Conservation (phyloP, 164 flowering plant species). For the Stephania yunnanensis region DNA sequence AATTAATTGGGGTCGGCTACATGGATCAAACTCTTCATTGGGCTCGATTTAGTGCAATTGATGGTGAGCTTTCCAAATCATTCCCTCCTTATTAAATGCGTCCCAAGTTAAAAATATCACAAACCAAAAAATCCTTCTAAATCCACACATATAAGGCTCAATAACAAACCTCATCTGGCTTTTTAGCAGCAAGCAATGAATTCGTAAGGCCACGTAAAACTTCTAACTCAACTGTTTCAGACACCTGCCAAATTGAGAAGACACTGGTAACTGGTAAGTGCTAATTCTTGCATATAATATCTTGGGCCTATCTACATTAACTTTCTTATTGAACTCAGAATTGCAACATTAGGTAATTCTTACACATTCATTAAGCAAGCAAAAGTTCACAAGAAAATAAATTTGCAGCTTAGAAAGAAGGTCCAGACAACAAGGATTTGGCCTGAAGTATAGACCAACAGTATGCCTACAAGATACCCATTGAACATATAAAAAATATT, state of each 20-base stretch:
- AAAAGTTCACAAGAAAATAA: neutral
- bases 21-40: too few relatives aligned
- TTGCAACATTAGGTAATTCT: neutral
- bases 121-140: neutral
- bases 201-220: conserved; percentile 75
- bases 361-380: neutral
- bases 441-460: neutral
- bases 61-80: too few relatives aligned
- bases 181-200: conserved; percentile 78
- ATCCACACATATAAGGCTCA: neutral
- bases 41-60: too few relatives aligned
- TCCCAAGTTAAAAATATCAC: neutral
- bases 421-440: neutral
- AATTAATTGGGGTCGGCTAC: too few relatives aligned
- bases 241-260: conserved; percentile 36
- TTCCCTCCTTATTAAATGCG: too few relatives aligned
- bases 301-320: neutral
- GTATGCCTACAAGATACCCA: neutral
- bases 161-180: conserved; percentile 75
- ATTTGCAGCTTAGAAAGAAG: neutral
- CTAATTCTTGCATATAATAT: neutral
- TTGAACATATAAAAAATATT: too few relatives aligned
- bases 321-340: neutral
- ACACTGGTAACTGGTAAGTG: neutral
- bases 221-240: conserved; percentile 51